Conservation (phyloP, 345 rosid genomes). For the Eucalyptus urophylla region DNA sequence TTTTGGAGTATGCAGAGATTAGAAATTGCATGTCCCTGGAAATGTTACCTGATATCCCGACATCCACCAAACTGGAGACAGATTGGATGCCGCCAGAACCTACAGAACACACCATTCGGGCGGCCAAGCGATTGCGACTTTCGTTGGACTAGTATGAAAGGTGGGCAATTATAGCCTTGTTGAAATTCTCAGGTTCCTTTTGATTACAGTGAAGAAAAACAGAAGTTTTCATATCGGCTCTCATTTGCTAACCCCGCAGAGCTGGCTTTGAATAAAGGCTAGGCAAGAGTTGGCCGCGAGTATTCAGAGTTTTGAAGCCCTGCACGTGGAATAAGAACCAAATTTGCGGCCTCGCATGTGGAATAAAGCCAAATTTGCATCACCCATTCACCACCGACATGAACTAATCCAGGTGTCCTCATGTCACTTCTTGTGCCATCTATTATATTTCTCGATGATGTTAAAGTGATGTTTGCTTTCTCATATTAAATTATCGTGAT, state of each 20-base stretch:
- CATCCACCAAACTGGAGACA: neutral
- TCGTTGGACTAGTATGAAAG: no score
- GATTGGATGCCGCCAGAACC: neutral
- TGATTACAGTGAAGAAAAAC: neutral
- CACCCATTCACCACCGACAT: neutral
- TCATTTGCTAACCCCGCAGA: neutral
- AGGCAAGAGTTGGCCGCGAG: neutral
- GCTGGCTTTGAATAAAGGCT: neutral
- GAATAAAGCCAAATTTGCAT: neutral
- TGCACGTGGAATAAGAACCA: neutral
- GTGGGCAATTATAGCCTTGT: neutral
- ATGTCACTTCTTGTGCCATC: neutral
- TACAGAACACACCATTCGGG: neutral
- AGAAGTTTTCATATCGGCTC: neutral
- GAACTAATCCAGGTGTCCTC: neutral
- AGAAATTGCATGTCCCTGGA: neutral
- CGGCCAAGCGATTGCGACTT: neutral
- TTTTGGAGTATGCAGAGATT: neutral
- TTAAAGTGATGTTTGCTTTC: neutral
- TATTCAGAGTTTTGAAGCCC: neutral
- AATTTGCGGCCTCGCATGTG: neutral
- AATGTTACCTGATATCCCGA: fast-evolving
- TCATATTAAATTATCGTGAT: no score
- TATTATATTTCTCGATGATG: no score
- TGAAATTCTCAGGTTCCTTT: neutral